These are phyloP conservation scores for Colletotrichum acutatum DNA, from an alignment of 2,329 filamentous ascomycete species.

Conservation along the genomic window DNA sequence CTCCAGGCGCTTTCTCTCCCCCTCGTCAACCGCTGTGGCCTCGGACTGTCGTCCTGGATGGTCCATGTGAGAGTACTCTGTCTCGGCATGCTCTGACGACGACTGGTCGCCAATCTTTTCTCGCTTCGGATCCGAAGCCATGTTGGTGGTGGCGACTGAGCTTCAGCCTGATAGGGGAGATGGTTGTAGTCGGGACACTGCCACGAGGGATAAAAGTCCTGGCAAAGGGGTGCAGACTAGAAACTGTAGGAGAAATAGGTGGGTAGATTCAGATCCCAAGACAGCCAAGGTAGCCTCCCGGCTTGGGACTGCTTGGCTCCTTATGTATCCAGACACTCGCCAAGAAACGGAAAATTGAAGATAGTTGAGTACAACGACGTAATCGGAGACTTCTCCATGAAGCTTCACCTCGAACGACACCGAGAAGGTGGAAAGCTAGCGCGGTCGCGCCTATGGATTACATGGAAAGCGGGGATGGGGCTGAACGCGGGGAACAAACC, in stretches of 20 bases:
- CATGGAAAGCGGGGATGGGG: slow-evolving; percentile 1
- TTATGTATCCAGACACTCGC: background rate
- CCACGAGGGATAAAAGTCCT: background rate
- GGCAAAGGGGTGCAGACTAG: background rate
- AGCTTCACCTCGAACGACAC: background rate
- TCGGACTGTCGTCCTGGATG: slow-evolving; percentile 11
- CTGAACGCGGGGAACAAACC: background rate
- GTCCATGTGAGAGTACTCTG: slow-evolving; percentile 13
- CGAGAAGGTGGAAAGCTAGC: slow-evolving; percentile 2
- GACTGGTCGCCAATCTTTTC: slow-evolving; percentile 10
- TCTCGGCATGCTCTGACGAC: slow-evolving; percentile 1
- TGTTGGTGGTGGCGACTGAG: background rate
- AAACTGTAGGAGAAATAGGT: background rate
- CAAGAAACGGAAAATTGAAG: background rate
- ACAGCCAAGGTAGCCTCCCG: slow-evolving; percentile 12
- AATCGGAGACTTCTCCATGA: background rate
- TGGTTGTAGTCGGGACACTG: background rate
- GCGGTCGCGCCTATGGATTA: background rate
- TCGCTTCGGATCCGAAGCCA: slow-evolving; percentile 13
- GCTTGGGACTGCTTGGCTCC: slow-evolving; percentile 10
- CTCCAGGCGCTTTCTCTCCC: slow-evolving; percentile 44
- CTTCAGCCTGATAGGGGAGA: background rate
- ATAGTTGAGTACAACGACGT: background rate
- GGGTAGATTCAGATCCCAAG: background rate
- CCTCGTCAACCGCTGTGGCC: slow-evolving; percentile 38